Evolutionary conservation across 164 flowering plant genomes (phyloP).

Genomic region (Nymphaea colorata): DNA sequence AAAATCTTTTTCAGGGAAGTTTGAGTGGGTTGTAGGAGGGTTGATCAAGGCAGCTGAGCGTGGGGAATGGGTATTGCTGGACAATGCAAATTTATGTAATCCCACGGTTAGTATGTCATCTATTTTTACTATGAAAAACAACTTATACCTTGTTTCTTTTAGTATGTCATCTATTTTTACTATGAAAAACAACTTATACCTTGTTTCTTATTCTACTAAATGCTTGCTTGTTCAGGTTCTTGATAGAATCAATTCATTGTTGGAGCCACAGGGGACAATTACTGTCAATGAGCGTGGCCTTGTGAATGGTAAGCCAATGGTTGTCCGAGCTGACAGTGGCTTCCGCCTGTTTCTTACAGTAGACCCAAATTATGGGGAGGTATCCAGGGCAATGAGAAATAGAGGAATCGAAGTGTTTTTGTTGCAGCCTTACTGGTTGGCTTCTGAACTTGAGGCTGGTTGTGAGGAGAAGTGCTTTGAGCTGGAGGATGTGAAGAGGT

Average conservation of each 20-base stretch:
- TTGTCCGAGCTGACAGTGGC: slow-evolving; percentile 63
- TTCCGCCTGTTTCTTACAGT: slow-evolving; percentile 90
- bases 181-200: background rate
- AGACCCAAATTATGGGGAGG: slow-evolving; percentile 78
- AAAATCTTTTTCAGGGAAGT: slow-evolving; percentile 43
- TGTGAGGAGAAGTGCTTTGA: slow-evolving; percentile 24
- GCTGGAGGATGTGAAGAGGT: slow-evolving; percentile 46
- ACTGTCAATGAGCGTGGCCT: slow-evolving; percentile 87
- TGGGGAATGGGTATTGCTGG: slow-evolving; percentile 96
- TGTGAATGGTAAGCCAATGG: slow-evolving; percentile 74
- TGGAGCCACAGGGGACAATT: slow-evolving; percentile 75
- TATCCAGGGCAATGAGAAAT: slow-evolving; percentile 96
- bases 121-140: background rate
- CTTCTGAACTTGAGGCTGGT: slow-evolving; percentile 11
- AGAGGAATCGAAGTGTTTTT: slow-evolving; percentile 88
- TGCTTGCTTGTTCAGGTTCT: slow-evolving; percentile 46
- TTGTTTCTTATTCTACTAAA: background rate
- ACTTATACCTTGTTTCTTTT: background rate
- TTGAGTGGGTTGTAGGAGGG: slow-evolving; percentile 88
- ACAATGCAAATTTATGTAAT: slow-evolving; percentile 93
- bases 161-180: background rate
- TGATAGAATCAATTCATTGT: slow-evolving; percentile 93
- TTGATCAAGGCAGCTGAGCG: slow-evolving; percentile 79
- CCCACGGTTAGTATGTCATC: slow-evolving; percentile 57
- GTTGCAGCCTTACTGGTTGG: slow-evolving; percentile 63